These are phyloP conservation scores for Pseudocercospora musae DNA, from an alignment of 2,329 filamentous ascomycete genomes.

Conservation along the genomic window DNA sequence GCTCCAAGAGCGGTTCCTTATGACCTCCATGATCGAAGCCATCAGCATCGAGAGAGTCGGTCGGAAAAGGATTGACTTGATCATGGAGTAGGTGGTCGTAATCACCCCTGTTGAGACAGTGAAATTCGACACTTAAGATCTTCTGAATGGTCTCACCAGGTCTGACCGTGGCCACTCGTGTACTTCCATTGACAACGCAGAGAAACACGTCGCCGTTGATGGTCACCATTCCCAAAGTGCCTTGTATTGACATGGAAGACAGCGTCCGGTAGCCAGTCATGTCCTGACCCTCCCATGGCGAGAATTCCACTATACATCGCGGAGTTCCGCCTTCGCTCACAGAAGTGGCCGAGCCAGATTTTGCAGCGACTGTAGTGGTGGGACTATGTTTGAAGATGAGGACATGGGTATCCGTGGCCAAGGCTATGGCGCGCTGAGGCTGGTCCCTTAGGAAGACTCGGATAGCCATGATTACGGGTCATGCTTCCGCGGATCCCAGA, in stretches of 20 bases:
- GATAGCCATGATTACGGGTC: slow-evolving; percentile 54
- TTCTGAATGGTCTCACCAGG: slow-evolving; percentile 86
- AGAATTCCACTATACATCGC: slow-evolving; percentile 87
- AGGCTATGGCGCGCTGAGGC: slow-evolving; percentile 81
- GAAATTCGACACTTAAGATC: slow-evolving; percentile 83
- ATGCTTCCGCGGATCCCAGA: slow-evolving; percentile 7
- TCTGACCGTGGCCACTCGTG: slow-evolving; percentile 74
- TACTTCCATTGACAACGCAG: slow-evolving; percentile 78
- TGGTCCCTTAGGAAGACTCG: slow-evolving; percentile 82
- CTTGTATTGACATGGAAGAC: slow-evolving; percentile 70
- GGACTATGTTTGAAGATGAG: slow-evolving; percentile 80
- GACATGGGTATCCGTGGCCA: slow-evolving; percentile 74
- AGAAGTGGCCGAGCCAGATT: slow-evolving; percentile 44
- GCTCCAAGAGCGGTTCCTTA: slow-evolving; percentile 70
- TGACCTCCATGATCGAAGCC: slow-evolving; percentile 55
- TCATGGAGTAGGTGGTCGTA: slow-evolving; percentile 73
- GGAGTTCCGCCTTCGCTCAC: slow-evolving; percentile 40
- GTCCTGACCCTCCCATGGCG: slow-evolving; percentile 60
- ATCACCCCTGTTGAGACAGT: slow-evolving; percentile 81
- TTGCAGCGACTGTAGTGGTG: slow-evolving; percentile 57
- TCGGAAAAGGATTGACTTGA: slow-evolving; percentile 55
- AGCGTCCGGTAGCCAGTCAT: slow-evolving; percentile 74
- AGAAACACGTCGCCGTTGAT: slow-evolving; percentile 83
- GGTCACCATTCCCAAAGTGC: slow-evolving; percentile 83
- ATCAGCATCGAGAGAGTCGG: slow-evolving; percentile 53